These are phyloP conservation scores for Xylariaceae sp. DNA, from an alignment of 2,329 filamentous ascomycete genomes.

Conservation along the genomic window DNA sequence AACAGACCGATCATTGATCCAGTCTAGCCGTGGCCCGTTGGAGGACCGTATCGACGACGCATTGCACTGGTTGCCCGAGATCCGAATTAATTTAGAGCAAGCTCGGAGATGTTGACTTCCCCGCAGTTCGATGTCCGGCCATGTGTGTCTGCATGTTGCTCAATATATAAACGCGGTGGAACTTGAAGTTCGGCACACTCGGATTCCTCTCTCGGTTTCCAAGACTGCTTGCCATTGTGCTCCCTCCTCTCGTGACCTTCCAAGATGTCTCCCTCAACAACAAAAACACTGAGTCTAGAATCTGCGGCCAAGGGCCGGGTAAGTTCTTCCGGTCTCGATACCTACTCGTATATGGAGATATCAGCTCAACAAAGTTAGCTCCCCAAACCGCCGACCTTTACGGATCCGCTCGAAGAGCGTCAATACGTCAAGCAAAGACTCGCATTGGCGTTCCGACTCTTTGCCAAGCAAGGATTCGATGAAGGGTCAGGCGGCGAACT, in stretches of 20 bases:
- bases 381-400: slow-evolving; percentile 23
- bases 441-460: slow-evolving; percentile 52
- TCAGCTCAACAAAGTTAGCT: slow-evolving; percentile 10
- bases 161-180: too few species aligned
- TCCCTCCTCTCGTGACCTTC: neutral
- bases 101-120: too few species aligned
- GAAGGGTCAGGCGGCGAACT: slow-evolving; percentile 39
- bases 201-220: too few species aligned
- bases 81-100: too few species aligned
- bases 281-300: slow-evolving; percentile 10
- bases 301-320: slow-evolving; percentile 13
- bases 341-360: neutral
- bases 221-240: neutral
- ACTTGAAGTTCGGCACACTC: too few species aligned
- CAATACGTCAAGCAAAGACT: slow-evolving; percentile 51
- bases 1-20: too few species aligned
- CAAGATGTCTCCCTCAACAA: slow-evolving; percentile 22
- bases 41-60: too few species aligned
- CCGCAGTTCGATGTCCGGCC: too few species aligned
- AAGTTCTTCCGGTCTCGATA: neutral
- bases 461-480: slow-evolving; percentile 52
- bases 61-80: too few species aligned
- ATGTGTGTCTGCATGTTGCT: too few species aligned
- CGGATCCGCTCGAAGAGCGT: slow-evolving; percentile 37
- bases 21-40: too few species aligned